Percentiles rank a stretch among this genome's conserved stretches.
phyloP scores from a whole-genome alignment of 2,329 filamentous ascomycete genomes.

The Pseudopyricularia javanii region DNA sequence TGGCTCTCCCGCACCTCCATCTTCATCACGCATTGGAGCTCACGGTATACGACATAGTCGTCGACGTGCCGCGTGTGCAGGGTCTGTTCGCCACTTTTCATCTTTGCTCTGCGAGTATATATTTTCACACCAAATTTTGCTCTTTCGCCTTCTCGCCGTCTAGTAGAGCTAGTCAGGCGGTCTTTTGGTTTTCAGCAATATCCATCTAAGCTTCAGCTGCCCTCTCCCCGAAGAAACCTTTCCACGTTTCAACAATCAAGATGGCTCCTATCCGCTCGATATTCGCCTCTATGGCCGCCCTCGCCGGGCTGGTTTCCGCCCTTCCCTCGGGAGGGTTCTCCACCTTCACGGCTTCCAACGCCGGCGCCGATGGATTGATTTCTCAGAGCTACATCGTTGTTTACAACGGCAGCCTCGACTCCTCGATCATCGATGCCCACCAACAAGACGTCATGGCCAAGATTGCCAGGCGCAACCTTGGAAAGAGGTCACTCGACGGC shows the following conservation, averaged over 20 bases:
- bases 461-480: slow-evolving; percentile 44
- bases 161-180: slow-evolving; percentile 3
- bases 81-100: background rate
- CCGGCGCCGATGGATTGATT: slow-evolving; percentile 33
- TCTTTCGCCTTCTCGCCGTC: background rate
- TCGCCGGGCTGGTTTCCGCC: slow-evolving; percentile 1
- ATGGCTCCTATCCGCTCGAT: slow-evolving; percentile 11
- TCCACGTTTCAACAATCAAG: slow-evolving; percentile 3
- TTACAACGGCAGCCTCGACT: slow-evolving; percentile 41
- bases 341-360: slow-evolving; percentile 36
- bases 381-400: slow-evolving; percentile 52
- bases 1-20: background rate
- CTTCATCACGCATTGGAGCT: background rate
- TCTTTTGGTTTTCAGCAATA: background rate
- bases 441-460: slow-evolving; percentile 32
- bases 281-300: slow-evolving; percentile 5
- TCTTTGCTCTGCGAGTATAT: background rate
- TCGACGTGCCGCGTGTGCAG: background rate
- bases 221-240: background rate
- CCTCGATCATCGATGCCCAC: slow-evolving; percentile 34
- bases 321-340: slow-evolving; percentile 8
- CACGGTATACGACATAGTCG: background rate
- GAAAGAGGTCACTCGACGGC: slow-evolving; percentile 35
- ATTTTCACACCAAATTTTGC: background rate
- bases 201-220: background rate